phyloP scores from a whole-genome alignment of 2,329 filamentous ascomycete genomes.

The Pseudophaeomoniella oleicola region DNA sequence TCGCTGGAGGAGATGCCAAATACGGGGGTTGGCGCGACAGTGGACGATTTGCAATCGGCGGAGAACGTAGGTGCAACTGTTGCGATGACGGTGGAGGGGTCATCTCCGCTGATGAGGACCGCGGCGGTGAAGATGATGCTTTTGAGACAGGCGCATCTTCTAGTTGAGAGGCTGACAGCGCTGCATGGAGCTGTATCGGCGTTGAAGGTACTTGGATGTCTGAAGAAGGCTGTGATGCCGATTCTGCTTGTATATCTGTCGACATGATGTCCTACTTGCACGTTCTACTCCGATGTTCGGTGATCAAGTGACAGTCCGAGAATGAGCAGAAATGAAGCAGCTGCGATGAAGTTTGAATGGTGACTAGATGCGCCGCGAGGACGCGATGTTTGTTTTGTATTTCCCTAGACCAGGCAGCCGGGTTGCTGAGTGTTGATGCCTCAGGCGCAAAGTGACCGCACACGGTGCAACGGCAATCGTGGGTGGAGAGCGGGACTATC shows the following conservation, averaged over 20 bases:
- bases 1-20: conserved; percentile 33
- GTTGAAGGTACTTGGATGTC: conserved; percentile 3
- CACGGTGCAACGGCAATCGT: background rate
- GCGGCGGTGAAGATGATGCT: conserved; percentile 23
- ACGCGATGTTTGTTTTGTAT: background rate
- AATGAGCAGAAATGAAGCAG: no score
- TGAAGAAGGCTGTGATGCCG: conserved; percentile 1
- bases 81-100: conserved; percentile 52
- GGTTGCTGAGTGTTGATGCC: background rate
- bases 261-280: no score
- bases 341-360: no score
- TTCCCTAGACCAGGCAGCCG: background rate
- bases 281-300: no score
- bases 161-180: background rate
- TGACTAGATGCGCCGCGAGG: background rate
- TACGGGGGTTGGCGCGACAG: conserved; percentile 21
- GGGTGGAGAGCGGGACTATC: background rate
- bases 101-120: conserved; percentile 35
- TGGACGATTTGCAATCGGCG: conserved; percentile 26
- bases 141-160: background rate
- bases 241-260: background rate
- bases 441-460: background rate
- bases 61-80: conserved; percentile 21
- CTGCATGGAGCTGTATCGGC: conserved; percentile 1
- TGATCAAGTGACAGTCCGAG: no score